Base-by-base conservation (phyloP, 1,284 basidiomycete genomes). In the Cerioporus squamosus region DNA sequence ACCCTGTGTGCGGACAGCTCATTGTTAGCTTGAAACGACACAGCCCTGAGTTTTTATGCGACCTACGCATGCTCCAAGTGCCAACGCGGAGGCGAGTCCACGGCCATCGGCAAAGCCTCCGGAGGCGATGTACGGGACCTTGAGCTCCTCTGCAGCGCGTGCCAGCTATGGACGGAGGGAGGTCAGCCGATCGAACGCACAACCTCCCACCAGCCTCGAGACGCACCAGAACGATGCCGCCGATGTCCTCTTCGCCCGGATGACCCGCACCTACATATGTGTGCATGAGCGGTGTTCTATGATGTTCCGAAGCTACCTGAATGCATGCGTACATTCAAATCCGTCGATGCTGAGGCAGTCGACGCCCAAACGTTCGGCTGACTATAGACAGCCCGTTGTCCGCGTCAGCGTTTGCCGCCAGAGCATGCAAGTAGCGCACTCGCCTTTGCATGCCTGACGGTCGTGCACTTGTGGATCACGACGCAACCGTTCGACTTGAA, bases 161-260 rank as follows among this genome's bases (percentile, higher is more conserved):
- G 95, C 95, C 49, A 96, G 81, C 91, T 94, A n/a, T 5, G 15
- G 58, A 36, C 53, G 38, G 24, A 33, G 14, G 48, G n/a, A 17
- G 22, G 44, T 46, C 46, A 52, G 26, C 26, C 2, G 6, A 46
- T 14, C 22, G n/a, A 15, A 2, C 31, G 31, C 47, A 24, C 36
- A 18, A 31, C 2, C n/a, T n/a, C 2, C 29, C 29, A 29, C 29
- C 29, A 29, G 51, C 31, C 14, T 39, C 8, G 33, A 18, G 17
- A 72, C 80, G 60, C 66, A 95, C 91, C 73, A 98, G 76, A 5
- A 97, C 89, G n/a, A 98, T 71, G 5, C 93, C 93, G 10, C 93
- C 93, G 36, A 97, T 92, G 72, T 98, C 96, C 56, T 97, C 93
- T 71, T 98, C 96, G 61, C 95, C 95, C 5, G 95, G 95, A 73